Conservation (phyloP, 2,329 filamentous ascomycete species). For the Magnaporthales sp. region DNA sequence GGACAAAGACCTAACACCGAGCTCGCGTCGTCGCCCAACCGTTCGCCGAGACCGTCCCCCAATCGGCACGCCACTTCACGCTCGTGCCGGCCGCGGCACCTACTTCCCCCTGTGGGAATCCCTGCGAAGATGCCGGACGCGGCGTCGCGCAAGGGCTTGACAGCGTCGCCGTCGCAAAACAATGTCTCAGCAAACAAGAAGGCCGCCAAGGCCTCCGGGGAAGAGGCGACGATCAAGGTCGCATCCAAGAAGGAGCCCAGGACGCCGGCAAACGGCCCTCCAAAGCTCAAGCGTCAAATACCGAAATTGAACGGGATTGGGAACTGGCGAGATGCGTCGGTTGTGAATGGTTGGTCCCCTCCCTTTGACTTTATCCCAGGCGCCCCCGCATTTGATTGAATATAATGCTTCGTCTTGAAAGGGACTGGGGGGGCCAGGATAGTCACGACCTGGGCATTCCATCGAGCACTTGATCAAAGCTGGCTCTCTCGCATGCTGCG, state of each 20-base stretch:
- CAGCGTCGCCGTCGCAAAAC: constrained; percentile 12
- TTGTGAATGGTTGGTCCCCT: constrained; percentile 45
- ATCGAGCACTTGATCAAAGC: not conserved
- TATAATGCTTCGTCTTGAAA: not conserved
- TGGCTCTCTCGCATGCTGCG: not conserved
- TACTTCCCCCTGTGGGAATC: not conserved
- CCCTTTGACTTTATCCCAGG: not conserved
- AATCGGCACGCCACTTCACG: not conserved
- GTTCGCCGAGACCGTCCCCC: not conserved
- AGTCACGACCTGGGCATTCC: not conserved
- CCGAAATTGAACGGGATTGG: constrained; percentile 59
- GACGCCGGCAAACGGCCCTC: constrained; percentile 30
- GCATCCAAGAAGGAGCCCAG: constrained; percentile 46
- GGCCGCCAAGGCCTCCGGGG: constrained; percentile 33
- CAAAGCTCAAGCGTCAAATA: constrained; percentile 55
- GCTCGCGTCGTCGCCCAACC: not conserved
- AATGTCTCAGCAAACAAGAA: constrained; percentile 23
- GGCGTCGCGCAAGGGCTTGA: constrained; percentile 17
- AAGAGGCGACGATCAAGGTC: constrained; percentile 55
- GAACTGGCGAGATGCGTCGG: constrained; percentile 62
- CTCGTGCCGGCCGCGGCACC: not conserved
- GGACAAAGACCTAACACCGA: not conserved
- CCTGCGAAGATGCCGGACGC: constrained; percentile 17
- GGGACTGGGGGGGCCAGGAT: no score
- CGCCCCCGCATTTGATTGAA: not conserved